Percentiles rank a stretch among this genome's conserved stretches.
Conservation (phyloP, 1,139 yeast species). For the Pichia sp. region DNA sequence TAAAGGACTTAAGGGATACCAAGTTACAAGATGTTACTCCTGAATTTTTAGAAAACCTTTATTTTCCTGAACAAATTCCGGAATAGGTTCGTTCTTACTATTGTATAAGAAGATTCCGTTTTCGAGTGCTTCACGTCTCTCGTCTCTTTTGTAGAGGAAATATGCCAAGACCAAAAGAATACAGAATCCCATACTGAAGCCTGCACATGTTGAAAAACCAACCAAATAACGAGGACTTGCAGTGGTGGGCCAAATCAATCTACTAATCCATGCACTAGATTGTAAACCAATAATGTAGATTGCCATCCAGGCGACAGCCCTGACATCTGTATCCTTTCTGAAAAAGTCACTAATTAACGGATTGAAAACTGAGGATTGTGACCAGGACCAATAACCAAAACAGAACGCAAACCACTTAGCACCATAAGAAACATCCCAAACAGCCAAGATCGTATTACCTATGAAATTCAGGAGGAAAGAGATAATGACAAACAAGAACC, state of each 20-base stretch:
- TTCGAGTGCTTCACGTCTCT: constrained; percentile 44
- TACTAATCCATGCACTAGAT: constrained; percentile 40
- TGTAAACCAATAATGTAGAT: constrained; percentile 45
- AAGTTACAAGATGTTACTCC: background rate
- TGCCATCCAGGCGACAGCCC: constrained; percentile 42
- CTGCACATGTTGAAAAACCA: constrained; percentile 41
- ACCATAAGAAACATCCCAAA: constrained; percentile 43
- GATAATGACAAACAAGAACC: constrained; percentile 44
- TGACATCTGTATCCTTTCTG: constrained; percentile 41
- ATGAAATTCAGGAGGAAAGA: constrained; percentile 39
- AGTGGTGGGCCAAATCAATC: constrained; percentile 48
- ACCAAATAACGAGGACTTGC: constrained; percentile 48
- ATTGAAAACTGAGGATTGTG: constrained; percentile 40
- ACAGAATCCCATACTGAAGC: constrained; percentile 26
- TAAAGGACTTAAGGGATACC: too few relatives aligned
- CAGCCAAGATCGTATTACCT: constrained; percentile 40
- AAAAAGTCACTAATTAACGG: constrained; percentile 46
- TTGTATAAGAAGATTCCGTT: constrained; percentile 51
- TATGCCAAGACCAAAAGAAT: constrained; percentile 40
- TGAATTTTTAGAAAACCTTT: background rate
- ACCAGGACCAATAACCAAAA: constrained; percentile 46
- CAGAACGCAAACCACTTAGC: constrained; percentile 50
- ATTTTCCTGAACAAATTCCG: background rate
- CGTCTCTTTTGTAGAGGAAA: constrained; percentile 55
- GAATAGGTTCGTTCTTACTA: constrained; percentile 28